Percentiles rank a stretch among this genome's conserved stretches.
Evolutionary conservation across 352 stramenopile species (phyloP).

Genomic region (Chrysophaeum taylorii): DNA sequence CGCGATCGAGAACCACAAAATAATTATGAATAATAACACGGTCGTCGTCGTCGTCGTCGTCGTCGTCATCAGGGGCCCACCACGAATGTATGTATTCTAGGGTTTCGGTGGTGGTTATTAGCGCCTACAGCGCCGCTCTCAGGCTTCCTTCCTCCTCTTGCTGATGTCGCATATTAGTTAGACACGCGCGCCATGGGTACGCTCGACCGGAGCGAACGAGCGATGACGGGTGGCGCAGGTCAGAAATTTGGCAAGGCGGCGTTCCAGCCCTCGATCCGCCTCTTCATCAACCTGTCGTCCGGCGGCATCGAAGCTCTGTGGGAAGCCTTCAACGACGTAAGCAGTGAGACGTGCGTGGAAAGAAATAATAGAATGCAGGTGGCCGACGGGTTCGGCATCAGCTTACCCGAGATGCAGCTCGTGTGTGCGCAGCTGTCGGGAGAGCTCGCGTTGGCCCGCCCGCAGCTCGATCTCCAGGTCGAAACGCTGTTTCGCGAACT

Average conservation of each 20-base stretch:
- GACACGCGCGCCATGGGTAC: no score
- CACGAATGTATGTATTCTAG: no score
- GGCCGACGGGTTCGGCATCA: slow-evolving; percentile 73
- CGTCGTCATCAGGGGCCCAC: no score
- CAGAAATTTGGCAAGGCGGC: slow-evolving; percentile 22
- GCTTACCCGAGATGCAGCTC: slow-evolving; percentile 62
- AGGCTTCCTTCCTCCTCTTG: no score
- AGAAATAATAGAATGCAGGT: slow-evolving; percentile 26
- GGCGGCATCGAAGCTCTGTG: slow-evolving; percentile 66
- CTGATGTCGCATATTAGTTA: no score
- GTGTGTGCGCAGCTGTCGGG: slow-evolving; percentile 62
- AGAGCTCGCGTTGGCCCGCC: slow-evolving; percentile 60
- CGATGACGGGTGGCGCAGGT: no score
- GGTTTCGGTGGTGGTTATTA: no score
- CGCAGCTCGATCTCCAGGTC: slow-evolving; percentile 65
- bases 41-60: no score
- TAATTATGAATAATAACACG: no score
- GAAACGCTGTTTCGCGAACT: slow-evolving; percentile 56
- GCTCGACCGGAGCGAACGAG: no score
- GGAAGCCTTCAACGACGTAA: slow-evolving; percentile 68
- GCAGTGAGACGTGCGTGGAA: background rate
- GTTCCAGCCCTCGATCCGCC: background rate
- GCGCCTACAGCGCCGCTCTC: no score
- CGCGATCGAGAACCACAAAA: no score
- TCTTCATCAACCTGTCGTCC: slow-evolving; percentile 19